These are phyloP conservation scores for Linderina pennispora DNA, from an alignment of 192 early-diverging fungal genomes.

Conservation along the genomic window DNA sequence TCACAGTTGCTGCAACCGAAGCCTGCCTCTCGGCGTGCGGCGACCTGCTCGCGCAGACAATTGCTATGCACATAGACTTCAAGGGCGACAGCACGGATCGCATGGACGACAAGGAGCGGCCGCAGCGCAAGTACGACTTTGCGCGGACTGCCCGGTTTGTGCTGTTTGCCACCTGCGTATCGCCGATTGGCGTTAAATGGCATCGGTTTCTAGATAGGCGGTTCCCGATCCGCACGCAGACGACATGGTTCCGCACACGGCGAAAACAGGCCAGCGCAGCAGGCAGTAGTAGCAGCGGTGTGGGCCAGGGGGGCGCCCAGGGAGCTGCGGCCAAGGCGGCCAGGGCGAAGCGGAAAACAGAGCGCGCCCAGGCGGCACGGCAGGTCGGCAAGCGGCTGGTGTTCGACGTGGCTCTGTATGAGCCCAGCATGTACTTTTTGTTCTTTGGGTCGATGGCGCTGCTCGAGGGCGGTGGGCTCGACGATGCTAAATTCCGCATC, in stretches of 20 bases:
- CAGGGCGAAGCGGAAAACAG: constrained; percentile 20
- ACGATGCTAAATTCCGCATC: constrained; percentile 24
- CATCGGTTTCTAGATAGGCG: constrained; percentile 39
- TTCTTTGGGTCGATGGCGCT: constrained; percentile 45
- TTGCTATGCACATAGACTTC: constrained; percentile 17
- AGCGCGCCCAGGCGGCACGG: constrained; percentile 18
- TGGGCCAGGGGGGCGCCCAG: no score
- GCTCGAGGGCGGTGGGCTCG: constrained; percentile 34
- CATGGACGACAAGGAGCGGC: background rate
- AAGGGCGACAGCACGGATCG: background rate
- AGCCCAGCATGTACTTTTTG: constrained; percentile 34
- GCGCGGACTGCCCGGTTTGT: constrained; percentile 39
- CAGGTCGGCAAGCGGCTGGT: constrained; percentile 40
- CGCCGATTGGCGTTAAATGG: constrained; percentile 45
- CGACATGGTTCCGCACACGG: constrained; percentile 29
- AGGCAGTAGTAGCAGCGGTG: no score
- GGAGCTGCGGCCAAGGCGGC: constrained; percentile 6
- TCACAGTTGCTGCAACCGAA: constrained; percentile 43
- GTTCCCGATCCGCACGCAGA: constrained; percentile 44
- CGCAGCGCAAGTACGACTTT: constrained; percentile 25
- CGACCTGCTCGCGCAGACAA: constrained; percentile 44
- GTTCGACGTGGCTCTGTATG: constrained; percentile 35
- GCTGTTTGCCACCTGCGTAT: constrained; percentile 34
- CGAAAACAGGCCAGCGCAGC: constrained; percentile 16
- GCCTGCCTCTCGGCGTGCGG: constrained; percentile 44